Evolutionary conservation across 768 basidiomycete species (phyloP).

Genomic region (Boletus rubescentipes): DNA sequence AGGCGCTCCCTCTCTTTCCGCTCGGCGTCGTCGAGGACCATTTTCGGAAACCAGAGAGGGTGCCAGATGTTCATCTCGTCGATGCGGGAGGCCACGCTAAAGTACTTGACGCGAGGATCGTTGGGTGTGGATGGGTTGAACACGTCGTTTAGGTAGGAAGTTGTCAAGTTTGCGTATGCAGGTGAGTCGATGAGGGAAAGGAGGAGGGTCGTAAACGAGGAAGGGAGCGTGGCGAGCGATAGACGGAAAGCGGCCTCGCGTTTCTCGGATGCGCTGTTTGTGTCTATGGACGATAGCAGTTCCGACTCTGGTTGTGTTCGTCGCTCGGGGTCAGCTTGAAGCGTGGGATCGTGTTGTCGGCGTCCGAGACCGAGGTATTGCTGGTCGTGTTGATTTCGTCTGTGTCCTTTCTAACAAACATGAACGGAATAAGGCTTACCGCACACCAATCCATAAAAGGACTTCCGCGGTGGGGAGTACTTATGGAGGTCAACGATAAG

Average conservation of each 20-base stretch:
- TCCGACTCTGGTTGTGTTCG: neutral
- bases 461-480: conserved; percentile 93
- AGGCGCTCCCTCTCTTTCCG: conserved; percentile 51
- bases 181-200: conserved; percentile 92
- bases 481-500: conserved; percentile 82
- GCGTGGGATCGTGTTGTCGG: conserved; percentile 31
- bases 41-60: conserved; percentile 95
- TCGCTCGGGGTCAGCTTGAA: neutral
- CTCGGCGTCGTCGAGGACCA: conserved; percentile 87
- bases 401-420: conserved; percentile 5
- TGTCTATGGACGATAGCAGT: neutral
- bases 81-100: conserved; percentile 82
- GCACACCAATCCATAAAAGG: conserved; percentile 99
- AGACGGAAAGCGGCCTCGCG: conserved; percentile 39
- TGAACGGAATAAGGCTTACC: conserved; percentile 41
- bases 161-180: conserved; percentile 92
- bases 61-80: conserved; percentile 74
- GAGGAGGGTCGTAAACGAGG: conserved; percentile 83
- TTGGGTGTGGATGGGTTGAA: conserved; percentile 87
- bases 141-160: conserved; percentile 69
- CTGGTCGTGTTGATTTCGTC: conserved; percentile 37
- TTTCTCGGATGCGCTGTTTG: conserved; percentile 15
- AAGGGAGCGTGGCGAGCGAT: conserved; percentile 67
- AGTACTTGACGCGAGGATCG: conserved; percentile 84
- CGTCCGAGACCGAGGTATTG: conserved; percentile 92